Evolutionary conservation across 2,329 filamentous ascomycete species (phyloP), one percentile per base, ranked within the genome.

Genomic region (Alternaria hordeiaustralica): DNA sequence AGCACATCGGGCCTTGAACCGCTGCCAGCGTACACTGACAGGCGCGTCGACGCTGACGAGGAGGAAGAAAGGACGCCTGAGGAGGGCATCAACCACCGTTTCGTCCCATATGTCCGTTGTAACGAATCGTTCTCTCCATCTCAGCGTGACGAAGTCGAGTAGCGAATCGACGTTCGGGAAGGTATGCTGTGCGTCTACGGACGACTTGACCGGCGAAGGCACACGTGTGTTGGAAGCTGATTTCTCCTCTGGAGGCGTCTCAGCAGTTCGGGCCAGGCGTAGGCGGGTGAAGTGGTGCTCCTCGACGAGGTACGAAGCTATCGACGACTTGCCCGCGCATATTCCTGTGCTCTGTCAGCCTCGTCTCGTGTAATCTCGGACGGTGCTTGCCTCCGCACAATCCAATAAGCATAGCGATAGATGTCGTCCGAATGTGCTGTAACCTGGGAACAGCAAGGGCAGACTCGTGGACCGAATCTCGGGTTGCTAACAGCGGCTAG

Each of bases 1-100:
- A 58, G 78, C 78, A 73, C 87, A 89, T 80, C 87, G 85, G 63
- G 86, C 80, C 66, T 88, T 88, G 83, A 92, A 94, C 49, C 96
- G 90, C 72, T 87, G 86, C 92, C 93, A 97, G 56, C 96, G 91
- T 47, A 95, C 84, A 54, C 88, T 91, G 49, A 97, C 86, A 2
- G 96, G 96, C 5, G 94, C 95, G 80, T 98, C 95, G 51, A 98
- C 89, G 78, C 93, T 95, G 75, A 99, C 85, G 33, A 98, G 88
- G 54, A 99, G 87, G 84, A 98, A 98, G 83, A 97, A 97, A 1
- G 96, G 96, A 8, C 96, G 88, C 20, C 90, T 87, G 63, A 90
- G 83, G 55, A 97, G 88, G 23, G 89, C 86, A 71, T 97, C 92
- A 5, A 97, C 87, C 8, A 90, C 87, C 3, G 80, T 79, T 70